These are phyloP conservation scores for Nitzschia putrida DNA, from an alignment of 108 stramenopile species.

Conservation along the genomic window DNA sequence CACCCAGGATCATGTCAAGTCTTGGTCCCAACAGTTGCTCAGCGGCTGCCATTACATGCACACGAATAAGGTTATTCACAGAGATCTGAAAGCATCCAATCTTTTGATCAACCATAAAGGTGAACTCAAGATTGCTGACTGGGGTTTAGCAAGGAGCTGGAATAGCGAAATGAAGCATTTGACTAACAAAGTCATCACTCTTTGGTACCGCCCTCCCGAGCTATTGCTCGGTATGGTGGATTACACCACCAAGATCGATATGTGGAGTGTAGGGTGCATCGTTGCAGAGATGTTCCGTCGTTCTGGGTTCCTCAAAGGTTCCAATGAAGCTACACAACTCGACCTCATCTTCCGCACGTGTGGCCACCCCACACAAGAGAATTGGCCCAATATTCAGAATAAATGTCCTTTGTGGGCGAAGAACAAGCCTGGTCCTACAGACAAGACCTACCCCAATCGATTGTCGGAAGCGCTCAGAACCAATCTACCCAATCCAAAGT, in stretches of 20 bases:
- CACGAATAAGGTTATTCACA: constrained; percentile 90
- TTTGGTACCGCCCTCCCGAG: constrained; percentile 98
- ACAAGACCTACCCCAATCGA: constrained; percentile 54
- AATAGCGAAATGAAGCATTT: constrained; percentile 83
- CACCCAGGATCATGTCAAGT: constrained; percentile 85
- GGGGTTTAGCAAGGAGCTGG: constrained; percentile 92
- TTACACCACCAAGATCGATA: constrained; percentile 91
- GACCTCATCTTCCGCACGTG: constrained; percentile 79
- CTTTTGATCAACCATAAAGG: constrained; percentile 86
- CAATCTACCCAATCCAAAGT: constrained; percentile 68
- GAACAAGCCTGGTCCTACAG: constrained; percentile 57
- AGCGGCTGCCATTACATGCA: constrained; percentile 92
- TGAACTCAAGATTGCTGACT: constrained; percentile 95
- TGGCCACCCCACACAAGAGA: constrained; percentile 71
- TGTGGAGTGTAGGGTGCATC: constrained; percentile 98
- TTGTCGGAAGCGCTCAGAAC: constrained; percentile 62
- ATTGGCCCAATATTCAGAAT: constrained; percentile 74
- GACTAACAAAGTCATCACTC: constrained; percentile 93
- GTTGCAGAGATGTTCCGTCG: constrained; percentile 94
- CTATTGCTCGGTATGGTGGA: constrained; percentile 82
- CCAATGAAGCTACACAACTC: constrained; percentile 74
- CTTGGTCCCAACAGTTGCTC: constrained; percentile 91
- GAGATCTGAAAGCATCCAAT: constrained; percentile 95
- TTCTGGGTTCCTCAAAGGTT: constrained; percentile 73
- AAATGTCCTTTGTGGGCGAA: constrained; percentile 80